These are phyloP conservation scores for Trichophaea hybrida DNA, from an alignment of 2,329 filamentous ascomycete species.

Conservation along the genomic window DNA sequence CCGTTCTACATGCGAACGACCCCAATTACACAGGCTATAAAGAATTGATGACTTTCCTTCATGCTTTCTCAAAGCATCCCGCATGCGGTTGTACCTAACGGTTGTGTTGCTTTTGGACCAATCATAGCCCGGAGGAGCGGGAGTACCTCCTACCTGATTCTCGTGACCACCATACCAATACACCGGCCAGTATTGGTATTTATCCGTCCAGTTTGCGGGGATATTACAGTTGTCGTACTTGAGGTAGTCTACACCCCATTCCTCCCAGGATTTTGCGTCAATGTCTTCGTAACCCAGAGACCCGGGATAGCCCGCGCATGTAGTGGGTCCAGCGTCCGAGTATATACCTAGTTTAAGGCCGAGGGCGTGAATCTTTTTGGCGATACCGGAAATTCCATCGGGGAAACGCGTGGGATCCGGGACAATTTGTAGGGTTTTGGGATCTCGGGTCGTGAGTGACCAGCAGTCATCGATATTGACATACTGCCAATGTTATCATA, in stretches of 20 bases:
- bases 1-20: conserved; percentile 36
- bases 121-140: conserved; percentile 38
- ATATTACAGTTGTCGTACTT: conserved; percentile 43
- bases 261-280: conserved; percentile 43
- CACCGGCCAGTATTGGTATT: conserved; percentile 21
- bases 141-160: conserved; percentile 28
- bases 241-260: conserved; percentile 45
- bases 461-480: conserved; percentile 40
- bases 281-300: conserved; percentile 43
- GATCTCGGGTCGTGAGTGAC: conserved; percentile 36
- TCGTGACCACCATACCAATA: conserved; percentile 30
- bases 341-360: conserved; percentile 52
- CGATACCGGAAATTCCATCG: conserved; percentile 41
- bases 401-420: conserved; percentile 42
- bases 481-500: background rate
- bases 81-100: conserved; percentile 38
- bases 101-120: conserved; percentile 38
- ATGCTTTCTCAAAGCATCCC: conserved; percentile 35
- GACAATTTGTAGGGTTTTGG: conserved; percentile 34
- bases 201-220: conserved; percentile 8
- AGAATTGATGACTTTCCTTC: conserved; percentile 38
- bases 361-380: conserved; percentile 40
- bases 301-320: conserved; percentile 44
- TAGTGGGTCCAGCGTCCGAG: conserved; percentile 39
- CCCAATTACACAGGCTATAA: conserved; percentile 43